phyloP scores from a whole-genome alignment of 148 eudicot species.

The Cornus controversa region DNA sequence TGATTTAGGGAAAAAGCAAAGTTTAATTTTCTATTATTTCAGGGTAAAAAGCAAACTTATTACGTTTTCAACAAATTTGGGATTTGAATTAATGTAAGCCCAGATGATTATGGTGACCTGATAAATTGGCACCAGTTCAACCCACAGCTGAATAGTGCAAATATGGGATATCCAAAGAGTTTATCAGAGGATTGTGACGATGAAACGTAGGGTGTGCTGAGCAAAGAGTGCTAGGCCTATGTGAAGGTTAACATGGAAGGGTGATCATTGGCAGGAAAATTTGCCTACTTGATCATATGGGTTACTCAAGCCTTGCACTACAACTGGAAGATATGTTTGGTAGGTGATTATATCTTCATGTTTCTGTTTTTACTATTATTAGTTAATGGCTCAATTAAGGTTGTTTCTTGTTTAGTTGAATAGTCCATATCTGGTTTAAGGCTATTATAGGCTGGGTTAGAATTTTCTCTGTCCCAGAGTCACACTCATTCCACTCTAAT shows the following conservation, averaged over 20 bases:
- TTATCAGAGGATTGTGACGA: conserved; percentile 24
- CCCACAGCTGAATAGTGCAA: conserved; percentile 28
- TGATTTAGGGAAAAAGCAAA: too few relatives aligned
- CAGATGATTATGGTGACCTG: conserved; percentile 44
- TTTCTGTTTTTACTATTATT: neutral
- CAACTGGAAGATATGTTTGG: conserved; percentile 85
- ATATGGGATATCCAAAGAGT: conserved; percentile 15
- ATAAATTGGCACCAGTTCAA: conserved; percentile 46
- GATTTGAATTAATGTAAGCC: conserved; percentile 5
- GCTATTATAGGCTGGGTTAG: conserved; percentile 55
- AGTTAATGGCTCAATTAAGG: neutral
- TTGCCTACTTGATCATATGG: conserved; percentile 46
- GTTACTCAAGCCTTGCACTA: conserved; percentile 54
- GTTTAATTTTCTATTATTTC: too few relatives aligned
- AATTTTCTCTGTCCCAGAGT: conserved; percentile 50
- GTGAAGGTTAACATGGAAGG: conserved; percentile 88
- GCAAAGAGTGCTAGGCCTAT: conserved; percentile 54
- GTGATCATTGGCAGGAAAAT: conserved; percentile 70
- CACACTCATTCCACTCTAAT: too few relatives aligned
- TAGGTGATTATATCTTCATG: conserved; percentile 18
- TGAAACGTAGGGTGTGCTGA: conserved; percentile 54
- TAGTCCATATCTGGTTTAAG: conserved; percentile 44
- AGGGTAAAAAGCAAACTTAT: too few relatives aligned
- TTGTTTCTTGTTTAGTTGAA: conserved; percentile 35
- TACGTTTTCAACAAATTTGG: too few relatives aligned